Base-by-base conservation (phyloP, 768 basidiomycete genomes). In the Psilocybe cubensis region DNA sequence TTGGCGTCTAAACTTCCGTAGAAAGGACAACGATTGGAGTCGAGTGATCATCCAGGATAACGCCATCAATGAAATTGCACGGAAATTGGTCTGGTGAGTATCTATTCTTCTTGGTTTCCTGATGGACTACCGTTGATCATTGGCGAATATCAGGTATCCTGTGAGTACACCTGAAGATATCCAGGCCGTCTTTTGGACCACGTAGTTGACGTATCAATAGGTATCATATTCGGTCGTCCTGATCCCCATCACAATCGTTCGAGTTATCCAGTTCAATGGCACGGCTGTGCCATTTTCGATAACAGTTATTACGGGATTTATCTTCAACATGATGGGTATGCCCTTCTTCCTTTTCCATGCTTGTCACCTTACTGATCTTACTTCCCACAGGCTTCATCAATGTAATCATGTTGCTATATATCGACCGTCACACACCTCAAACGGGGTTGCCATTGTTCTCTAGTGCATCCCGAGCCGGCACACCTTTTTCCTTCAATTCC, bases 321-420 rank as follows among this genome's bases (percentile, higher is more conserved):
- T 72, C 14, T 72, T 69, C 63, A 73, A 72, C 51, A 61, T 72
- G 21, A 69, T 66, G n/a, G 71, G 71, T 70, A 42, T 24, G 68
- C 35, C 9, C 17, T n/a, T 27, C 1, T 40, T 28, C 38, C 7
- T 29, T 51, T 24, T 40, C 17, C 6, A 12, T 48, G 7, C 12
- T 18, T 17, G 2, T 7, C 33, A 14, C 41, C 18, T 50, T 17
- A 24, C 35, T 11, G 11, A 4, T 7, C 8, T 23, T n/a, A 8
- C 43, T 2, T 44, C 12, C 17, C 17, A 14, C 17, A 66, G 65
- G 65, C 17, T 49, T 63, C 18, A 35, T 63, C 43, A 66, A 63
- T 47, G 60, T 60, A 8, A 56, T 66, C 18, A 53, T 63, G 21
- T 40, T 63, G 1, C 18, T 66, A 14, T 60, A 59, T 40, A 56